A percentile compares a stretch with the other conserved stretches of the same genome.
These are phyloP conservation scores for Neophaeococcomyces mojaviensis DNA, from an alignment of 2,329 filamentous ascomycete genomes.

Conservation along the genomic window DNA sequence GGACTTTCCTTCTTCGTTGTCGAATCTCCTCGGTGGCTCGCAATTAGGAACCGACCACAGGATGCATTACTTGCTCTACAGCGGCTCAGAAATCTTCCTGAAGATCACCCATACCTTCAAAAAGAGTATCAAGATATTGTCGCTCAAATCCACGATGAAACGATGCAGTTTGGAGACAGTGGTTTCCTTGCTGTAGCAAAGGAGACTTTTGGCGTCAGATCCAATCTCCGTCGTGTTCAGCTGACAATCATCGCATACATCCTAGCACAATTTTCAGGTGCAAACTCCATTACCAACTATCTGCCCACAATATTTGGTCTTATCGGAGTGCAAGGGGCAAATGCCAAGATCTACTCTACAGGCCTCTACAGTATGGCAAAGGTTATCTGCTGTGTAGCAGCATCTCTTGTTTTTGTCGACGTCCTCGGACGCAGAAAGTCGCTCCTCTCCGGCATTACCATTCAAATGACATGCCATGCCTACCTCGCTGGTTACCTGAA, in stretches of 20 bases:
- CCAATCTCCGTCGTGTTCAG: slow-evolving; percentile 36
- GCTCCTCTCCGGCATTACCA: slow-evolving; percentile 30
- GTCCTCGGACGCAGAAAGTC: slow-evolving; percentile 35
- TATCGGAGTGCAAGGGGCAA: slow-evolving; percentile 27
- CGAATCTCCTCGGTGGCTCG: slow-evolving; percentile 32
- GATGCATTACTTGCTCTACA: slow-evolving; percentile 25
- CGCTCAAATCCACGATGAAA: slow-evolving; percentile 19
- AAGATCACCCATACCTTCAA: slow-evolving; percentile 24
- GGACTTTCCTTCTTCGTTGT: slow-evolving; percentile 27
- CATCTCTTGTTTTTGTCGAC: slow-evolving; percentile 40
- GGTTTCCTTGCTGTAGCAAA: slow-evolving; percentile 24
- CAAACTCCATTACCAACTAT: slow-evolving; percentile 39
- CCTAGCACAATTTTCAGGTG: slow-evolving; percentile 39
- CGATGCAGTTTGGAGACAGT: slow-evolving; percentile 6
- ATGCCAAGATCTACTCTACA: slow-evolving; percentile 32
- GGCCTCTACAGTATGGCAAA: slow-evolving; percentile 40
- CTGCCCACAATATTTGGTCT: slow-evolving; percentile 37
- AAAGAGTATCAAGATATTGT: slow-evolving; percentile 27
- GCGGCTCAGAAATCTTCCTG: slow-evolving; percentile 27
- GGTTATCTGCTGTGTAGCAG: slow-evolving; percentile 36
- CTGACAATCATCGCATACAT: slow-evolving; percentile 33
- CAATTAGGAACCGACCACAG: slow-evolving; percentile 24
- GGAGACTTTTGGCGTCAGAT: slow-evolving; percentile 31
- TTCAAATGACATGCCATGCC: slow-evolving; percentile 36
- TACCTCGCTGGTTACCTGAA: slow-evolving; percentile 38